Evolutionary conservation across 202 grass and related monocot genomes (phyloP), one percentile per base, ranked within the genome.

Genomic region (Schoenoplectus tabernaemontani): DNA sequence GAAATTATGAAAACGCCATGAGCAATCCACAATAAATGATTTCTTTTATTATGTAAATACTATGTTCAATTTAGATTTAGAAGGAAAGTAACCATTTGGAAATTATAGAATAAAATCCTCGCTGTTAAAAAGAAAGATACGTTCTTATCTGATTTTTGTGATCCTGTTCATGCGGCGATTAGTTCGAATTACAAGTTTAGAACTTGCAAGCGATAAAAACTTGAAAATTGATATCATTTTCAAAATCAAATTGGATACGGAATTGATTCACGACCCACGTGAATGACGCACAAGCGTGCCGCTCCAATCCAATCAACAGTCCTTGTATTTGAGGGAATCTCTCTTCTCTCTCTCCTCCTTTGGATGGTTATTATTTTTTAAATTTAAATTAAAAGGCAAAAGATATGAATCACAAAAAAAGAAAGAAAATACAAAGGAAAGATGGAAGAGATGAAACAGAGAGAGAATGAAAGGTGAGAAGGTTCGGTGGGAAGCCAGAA

Each of bases 191-290:
- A n/a, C n/a, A n/a, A n/a, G n/a, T n/a, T 13, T 50, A 50, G 15
- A 50, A 51, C 9, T 16, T 51, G 12, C 5, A n/a, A 51, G 48
- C 48, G 17, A 57, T 6, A 57, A 56, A 11, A 62, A 9, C 5
- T n/a, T 16, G 17, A 10, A 51, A 60, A 7, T 34, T n/a, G n/a
- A n/a, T n/a, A 26, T 23, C 11, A n/a, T n/a, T 63, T 60, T 19
- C 46, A 63, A 79, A 79, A 28, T 33, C n/a, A 79, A 79, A 79
- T 24, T 41, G 16, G 77, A 62, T 79, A 79, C 58, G 56, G 34
- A 43, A 59, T 20, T 32, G 77, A 79, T 46, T 48, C 58, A 20
- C 3, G 7, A n/a, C 37, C 75, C 77, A 64, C 77, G 58, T 79
- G 77, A 37, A 42, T 79, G 77, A 79, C 57, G 77, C 59, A 64